A percentile compares a stretch with the other conserved stretches of the same genome.
Conservation (phyloP, 2,329 filamentous ascomycete species). For the Aspergillus ochraceus region DNA sequence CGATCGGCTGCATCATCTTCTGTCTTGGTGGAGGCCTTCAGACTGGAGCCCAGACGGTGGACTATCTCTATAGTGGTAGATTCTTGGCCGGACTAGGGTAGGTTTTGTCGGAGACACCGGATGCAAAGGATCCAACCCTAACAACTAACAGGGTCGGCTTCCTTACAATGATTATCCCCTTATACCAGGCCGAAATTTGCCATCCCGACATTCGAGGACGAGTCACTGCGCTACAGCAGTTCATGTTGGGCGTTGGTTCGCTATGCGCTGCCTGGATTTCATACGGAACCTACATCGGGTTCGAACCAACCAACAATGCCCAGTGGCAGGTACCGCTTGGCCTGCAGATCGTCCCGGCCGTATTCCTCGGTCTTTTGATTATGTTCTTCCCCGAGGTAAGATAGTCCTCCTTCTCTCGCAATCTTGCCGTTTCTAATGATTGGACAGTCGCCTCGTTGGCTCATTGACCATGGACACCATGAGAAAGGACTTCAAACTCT, state of each 20-base stretch:
- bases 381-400: slow-evolving; percentile 66
- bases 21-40: slow-evolving; percentile 71
- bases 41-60: slow-evolving; percentile 62
- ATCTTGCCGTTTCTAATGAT: slow-evolving; percentile 3
- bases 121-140: slow-evolving; percentile 38
- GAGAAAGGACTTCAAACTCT: slow-evolving; percentile 67
- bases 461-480: slow-evolving; percentile 68
- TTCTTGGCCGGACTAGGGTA: slow-evolving; percentile 60
- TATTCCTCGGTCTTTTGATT: slow-evolving; percentile 65
- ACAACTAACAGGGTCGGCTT: slow-evolving; percentile 53
- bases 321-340: slow-evolving; percentile 66
- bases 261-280: slow-evolving; percentile 72
- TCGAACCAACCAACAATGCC: slow-evolving; percentile 46
- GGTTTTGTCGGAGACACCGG: slow-evolving; percentile 16
- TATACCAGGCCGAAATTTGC: slow-evolving; percentile 78
- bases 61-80: slow-evolving; percentile 69
- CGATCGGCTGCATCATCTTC: slow-evolving; percentile 70
- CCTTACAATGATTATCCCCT: slow-evolving; percentile 64
- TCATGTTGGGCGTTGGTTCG: slow-evolving; percentile 77
- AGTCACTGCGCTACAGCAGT: slow-evolving; percentile 75
- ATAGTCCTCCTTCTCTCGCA: not conserved
- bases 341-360: slow-evolving; percentile 70
- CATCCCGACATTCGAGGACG: slow-evolving; percentile 76
- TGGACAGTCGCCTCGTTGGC: slow-evolving; percentile 64
- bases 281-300: slow-evolving; percentile 61